Base-by-base conservation (phyloP, 2,329 filamentous ascomycete species). In the Nectriaceae sp. region DNA sequence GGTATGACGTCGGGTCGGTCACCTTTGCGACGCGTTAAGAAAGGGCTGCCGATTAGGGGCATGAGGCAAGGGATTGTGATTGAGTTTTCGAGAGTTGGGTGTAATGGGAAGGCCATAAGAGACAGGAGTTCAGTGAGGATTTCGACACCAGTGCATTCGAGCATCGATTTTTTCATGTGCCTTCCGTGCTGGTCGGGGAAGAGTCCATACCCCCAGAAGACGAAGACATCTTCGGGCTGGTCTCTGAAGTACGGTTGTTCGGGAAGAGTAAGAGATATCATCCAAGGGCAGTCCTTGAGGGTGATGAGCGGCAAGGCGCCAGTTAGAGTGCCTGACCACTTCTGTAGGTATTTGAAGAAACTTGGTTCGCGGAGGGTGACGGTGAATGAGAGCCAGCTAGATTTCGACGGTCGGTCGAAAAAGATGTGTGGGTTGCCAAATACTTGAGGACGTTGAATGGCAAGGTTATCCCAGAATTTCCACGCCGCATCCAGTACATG, bases 171-270 rank as follows among this genome's bases (percentile, higher is more conserved):
- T 4, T 42, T 54, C 13, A 62, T 54, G 19, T 62, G 53, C 1
- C 60, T 47, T 0, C 60, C 60, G 2, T 54, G 50, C 3, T 62
- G 60, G 8, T 62, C 60, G 0, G 60, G 60, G 38, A 62, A 62
- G 2, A 62, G 47, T 0, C 60, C 60, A n/a, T 62, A 62, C 0
- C 60, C 60, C 60, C 60, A 62, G 38, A 62, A 62, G 6, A 62
- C 47, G 11, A 46, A 61, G n/a, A 62, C 49, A 3, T 51, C 60
- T 0, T 50, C 42, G 0, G 60, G 60, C 4, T 62, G 60, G 0
- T 61, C 57, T 19, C 50, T 62, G 11, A 62, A 43, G 4, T 62
- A 62, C 0, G 60, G 60, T 5, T 62, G 60, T 6, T 58, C 47
- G 0, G 60, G 60, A 2, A 62, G 41, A 0, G 60, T 62, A 5